Base-by-base conservation (phyloP, 257 asterid species). In the Scutellaria baicalensis region DNA sequence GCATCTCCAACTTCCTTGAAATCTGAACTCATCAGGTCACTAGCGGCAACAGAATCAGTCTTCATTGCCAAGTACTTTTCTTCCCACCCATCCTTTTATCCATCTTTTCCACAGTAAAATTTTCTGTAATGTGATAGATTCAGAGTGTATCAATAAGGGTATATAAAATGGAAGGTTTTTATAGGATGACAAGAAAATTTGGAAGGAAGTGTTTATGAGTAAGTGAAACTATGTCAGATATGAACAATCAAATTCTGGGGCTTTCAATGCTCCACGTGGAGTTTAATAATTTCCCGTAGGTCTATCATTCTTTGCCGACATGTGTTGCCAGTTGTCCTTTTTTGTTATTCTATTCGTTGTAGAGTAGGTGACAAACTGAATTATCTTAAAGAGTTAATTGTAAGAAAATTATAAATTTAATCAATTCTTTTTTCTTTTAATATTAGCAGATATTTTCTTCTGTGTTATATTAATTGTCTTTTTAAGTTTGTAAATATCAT, bases 1-100 rank as follows among this genome's bases (percentile, higher is more conserved):
- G 92, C 92, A 35, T 47, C 21, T 13, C 93, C 93, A 31, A 92
- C 59, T 3, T 90, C 91, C 60, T 86, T 85, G 7, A 88, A 60
- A 80, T 92, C 98, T 8, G 98, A 88, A 54, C 68, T 60, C 43
- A 92, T 70, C 56, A 81, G 4, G n/a, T 82, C 89, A 61, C 21
- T 68, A 0, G 83, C 83, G 5, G 85, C 87, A 43, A 71, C 36
- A 58, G 69, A 55, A 73, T 90, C 96, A 27, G 85, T 84, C 69
- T 80, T 88, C 97, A 92, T 88, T 10, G 85, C 84, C 81, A 92
- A 62, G 68, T 79, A 64, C 79, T 69, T 4, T 39, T 66, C 71
- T 55, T 81, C 23, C 70, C 74, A 16, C 77, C 81, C 82, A 78
- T 44, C 59, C 66, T 39, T 40, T 59, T 72, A n/a, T 61, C 78